Evolutionary conservation across 1,284 basidiomycete genomes (phyloP), one percentile per base, ranked within the genome.

Genomic region (Amylostereum areolatum): DNA sequence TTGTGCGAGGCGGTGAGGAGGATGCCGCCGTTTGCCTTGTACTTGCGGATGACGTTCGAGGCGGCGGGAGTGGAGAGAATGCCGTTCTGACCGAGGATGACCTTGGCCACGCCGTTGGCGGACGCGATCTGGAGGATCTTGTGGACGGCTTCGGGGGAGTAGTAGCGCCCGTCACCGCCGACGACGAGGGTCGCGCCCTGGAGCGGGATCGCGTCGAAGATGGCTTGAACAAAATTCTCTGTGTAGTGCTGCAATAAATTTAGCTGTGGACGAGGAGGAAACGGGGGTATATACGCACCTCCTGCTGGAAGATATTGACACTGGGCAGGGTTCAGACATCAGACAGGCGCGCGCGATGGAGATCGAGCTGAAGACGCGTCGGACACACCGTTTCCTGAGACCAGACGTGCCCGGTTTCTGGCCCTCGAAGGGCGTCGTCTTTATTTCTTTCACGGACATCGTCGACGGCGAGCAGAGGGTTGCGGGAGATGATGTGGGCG

Each of bases 1-100:
- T 99, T 99, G 79, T 99, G 96, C 55, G 85, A 90, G 28, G 96
- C 96, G n/a, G 96, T 99, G 57, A 99, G 80, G 44, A 99, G 79
- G 70, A 99, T 99, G 58, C 96, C 96, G 46, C 97, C 96, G 61
- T 93, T 86, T 1, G 95, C 94, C 72, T 97, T 95, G 77, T 92
- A 91, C 61, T 90, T 89, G 56, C 96, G 82, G 70, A 99, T 99
- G 59, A 97, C 72, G 68, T 97, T 94, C 54, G 92, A 97, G 5
- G 90, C 96, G 32, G 97, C 97, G 6, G 96, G 96, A 3, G 96
- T 99, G 43, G 97, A 99, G 46, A 98, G 78, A 64, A 99, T 97
- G 28, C 83, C 75, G 66, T 97, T 78, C 66, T 95, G 82, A 51
- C 94, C 93, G 57, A 97, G 74, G 65, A 96, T 90, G 61, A 97